Base-by-base conservation (phyloP, 2,329 filamentous ascomycete species). In the Xylariaceae sp. region DNA sequence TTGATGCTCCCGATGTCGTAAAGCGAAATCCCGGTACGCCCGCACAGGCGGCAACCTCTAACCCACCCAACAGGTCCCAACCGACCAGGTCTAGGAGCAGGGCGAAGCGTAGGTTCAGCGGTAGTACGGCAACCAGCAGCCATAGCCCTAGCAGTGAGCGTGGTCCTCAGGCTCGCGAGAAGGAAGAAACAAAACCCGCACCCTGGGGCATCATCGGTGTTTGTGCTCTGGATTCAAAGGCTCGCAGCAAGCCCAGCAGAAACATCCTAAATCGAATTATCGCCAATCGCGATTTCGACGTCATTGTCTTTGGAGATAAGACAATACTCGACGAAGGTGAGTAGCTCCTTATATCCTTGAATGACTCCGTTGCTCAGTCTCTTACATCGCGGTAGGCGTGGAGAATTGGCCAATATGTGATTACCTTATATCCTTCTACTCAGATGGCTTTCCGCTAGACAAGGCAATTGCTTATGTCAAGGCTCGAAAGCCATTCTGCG, bases 401-500 rank as follows among this genome's bases (percentile, higher is more conserved):
- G 63, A 65, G 36, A 62, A 66, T 35, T 66, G 63, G 63, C 63
- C 63, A 36, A 64, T 65, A 46, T 77, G 75, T 67, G 93, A 98
- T 69, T 98, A 95, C 60, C 71, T 98, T 45, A 95, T 98, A 60
- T 95, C 91, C 3, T 98, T 98, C 70, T 98, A 97, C 68, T 97
- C 92, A 0, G 92, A 96, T 65, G 93, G 93, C 1, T 98, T 98
- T 56, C 93, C 93, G 0, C 72, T 98, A 37, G 91, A 97, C 55
- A 98, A 98, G 65, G 93, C 94, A 5, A 95, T 98, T 58, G 88
- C 90, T 25, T 98, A 98, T 66, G 88, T 90, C 50, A 89, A 90
- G 60, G 79, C 95, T 10, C 83, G 93, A 45, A 95, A 95, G 63
- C 93, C 93, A 1, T 97, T 96, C 58, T 96, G 92, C 63, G 91